Conservation (phyloP, 495 filamentous ascomycete genomes). For the Penicillium alfredii region DNA sequence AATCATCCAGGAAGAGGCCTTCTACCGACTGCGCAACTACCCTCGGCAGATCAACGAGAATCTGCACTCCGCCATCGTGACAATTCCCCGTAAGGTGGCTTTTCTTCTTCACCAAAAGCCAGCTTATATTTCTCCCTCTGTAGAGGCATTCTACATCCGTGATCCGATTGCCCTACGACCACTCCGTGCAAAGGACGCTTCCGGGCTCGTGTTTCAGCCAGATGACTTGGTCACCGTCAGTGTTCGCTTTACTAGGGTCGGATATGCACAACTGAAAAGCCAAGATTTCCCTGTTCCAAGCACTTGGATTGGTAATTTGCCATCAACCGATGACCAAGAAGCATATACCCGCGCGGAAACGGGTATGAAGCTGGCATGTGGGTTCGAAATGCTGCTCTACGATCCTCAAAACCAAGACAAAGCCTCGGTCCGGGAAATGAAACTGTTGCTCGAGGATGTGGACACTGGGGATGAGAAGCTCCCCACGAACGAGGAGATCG, state of each 20-base stretch:
- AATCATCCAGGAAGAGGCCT: conserved; percentile 79
- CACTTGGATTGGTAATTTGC: conserved; percentile 48
- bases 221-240: conserved; percentile 72
- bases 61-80: conserved; percentile 63
- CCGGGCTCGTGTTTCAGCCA: conserved; percentile 58
- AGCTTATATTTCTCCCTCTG: conserved; percentile 68
- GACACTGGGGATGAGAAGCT: conserved; percentile 53
- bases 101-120: conserved; percentile 69
- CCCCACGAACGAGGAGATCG: conserved; percentile 69
- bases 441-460: conserved; percentile 67
- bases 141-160: conserved; percentile 89
- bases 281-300: conserved; percentile 72
- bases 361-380: conserved; percentile 85
- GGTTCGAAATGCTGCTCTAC: conserved; percentile 80
- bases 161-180: conserved; percentile 73
- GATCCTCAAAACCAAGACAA: conserved; percentile 61
- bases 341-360: conserved; percentile 53
- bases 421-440: conserved; percentile 62
- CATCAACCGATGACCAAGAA: conserved; percentile 28
- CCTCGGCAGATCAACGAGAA: conserved; percentile 64
- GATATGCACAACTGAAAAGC: conserved; percentile 87
- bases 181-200: conserved; percentile 46
- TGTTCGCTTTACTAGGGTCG: conserved; percentile 75
- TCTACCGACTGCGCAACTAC: conserved; percentile 79
- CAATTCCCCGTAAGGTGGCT: conserved; percentile 77